A percentile compares a stretch with the other conserved stretches of the same genome.
Conservation (phyloP, 495 filamentous ascomycete genomes). For the Diplogelasinospora grovesii region DNA sequence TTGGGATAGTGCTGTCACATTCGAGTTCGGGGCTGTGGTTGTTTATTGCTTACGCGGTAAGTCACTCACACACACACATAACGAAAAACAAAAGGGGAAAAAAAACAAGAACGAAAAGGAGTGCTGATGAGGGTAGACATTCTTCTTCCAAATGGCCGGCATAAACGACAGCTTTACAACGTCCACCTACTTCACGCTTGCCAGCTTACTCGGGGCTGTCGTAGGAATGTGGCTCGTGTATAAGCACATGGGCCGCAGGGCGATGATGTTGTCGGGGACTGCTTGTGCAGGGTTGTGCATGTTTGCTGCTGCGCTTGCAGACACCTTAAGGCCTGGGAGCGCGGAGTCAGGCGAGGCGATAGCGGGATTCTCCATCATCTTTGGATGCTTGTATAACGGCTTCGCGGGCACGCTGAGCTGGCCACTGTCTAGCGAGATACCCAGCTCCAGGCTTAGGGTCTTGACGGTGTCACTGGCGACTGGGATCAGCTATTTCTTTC, state of each 20-base stretch:
- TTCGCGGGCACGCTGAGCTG: slow-evolving; percentile 9
- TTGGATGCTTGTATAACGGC: slow-evolving; percentile 10
- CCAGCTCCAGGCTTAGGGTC: slow-evolving; percentile 2
- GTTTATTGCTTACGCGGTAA: slow-evolving; percentile 27
- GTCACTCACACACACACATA: too few species aligned
- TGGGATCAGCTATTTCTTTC: not conserved
- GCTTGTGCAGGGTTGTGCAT: slow-evolving; percentile 27
- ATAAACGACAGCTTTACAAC: slow-evolving; percentile 5
- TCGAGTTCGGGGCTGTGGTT: slow-evolving; percentile 32
- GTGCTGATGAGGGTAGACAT: slow-evolving; percentile 14
- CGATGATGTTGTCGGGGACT: slow-evolving; percentile 29
- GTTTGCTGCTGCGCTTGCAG: slow-evolving; percentile 32
- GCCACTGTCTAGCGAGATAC: slow-evolving; percentile 5
- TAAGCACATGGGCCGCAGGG: slow-evolving; percentile 27
- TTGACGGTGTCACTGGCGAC: not conserved
- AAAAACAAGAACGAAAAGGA: too few species aligned
- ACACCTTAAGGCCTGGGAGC: slow-evolving; percentile 24
- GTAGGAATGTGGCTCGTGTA: slow-evolving; percentile 34
- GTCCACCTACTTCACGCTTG: slow-evolving; percentile 19
- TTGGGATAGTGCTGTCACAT: slow-evolving; percentile 20
- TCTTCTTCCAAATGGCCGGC: slow-evolving; percentile 10
- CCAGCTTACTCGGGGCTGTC: slow-evolving; percentile 28
- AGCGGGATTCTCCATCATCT: slow-evolving; percentile 13
- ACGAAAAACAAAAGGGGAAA: too few species aligned
- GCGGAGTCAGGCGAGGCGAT: slow-evolving; percentile 21